Evolutionary conservation across 1,139 yeast genomes (phyloP).

Genomic region (Hanseniaspora uvarum): DNA sequence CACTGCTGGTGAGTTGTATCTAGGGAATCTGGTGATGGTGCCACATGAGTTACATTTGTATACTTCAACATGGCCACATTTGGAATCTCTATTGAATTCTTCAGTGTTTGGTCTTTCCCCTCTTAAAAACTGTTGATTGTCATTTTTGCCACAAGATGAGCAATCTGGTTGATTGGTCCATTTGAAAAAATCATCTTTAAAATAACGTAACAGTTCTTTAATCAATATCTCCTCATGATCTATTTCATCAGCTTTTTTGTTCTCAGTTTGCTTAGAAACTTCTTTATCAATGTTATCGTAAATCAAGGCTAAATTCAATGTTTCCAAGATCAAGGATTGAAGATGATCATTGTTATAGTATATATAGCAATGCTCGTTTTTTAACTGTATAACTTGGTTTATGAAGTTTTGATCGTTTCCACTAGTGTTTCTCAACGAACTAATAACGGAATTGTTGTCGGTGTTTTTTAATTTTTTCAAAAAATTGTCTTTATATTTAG

Average conservation of each 20-base stretch:
- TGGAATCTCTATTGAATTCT: slow-evolving; percentile 39
- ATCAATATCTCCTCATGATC: slow-evolving; percentile 65
- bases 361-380: slow-evolving; percentile 20
- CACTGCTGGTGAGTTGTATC: slow-evolving; percentile 60
- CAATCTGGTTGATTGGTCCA: slow-evolving; percentile 77
- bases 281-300: slow-evolving; percentile 34
- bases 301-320: slow-evolving; percentile 31
- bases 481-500: slow-evolving; percentile 6
- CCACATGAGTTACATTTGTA: slow-evolving; percentile 51
- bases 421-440: not conserved
- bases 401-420: slow-evolving; percentile 13
- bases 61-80: slow-evolving; percentile 45
- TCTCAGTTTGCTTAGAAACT: slow-evolving; percentile 30
- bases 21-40: slow-evolving; percentile 48
- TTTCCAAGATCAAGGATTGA: slow-evolving; percentile 33
- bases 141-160: slow-evolving; percentile 39
- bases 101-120: slow-evolving; percentile 34
- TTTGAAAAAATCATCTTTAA: slow-evolving; percentile 64
- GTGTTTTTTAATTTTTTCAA: slow-evolving; percentile 1
- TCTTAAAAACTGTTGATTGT: slow-evolving; percentile 32
- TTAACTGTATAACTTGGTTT: not conserved
- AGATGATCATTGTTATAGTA: slow-evolving; percentile 28
- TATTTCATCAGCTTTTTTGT: slow-evolving; percentile 40
- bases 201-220: slow-evolving; percentile 59
- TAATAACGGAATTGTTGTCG: not conserved